These are phyloP conservation scores for Rhizomucor pusillus DNA, from an alignment of 371 early-diverging fungal genomes.

Conservation along the genomic window DNA sequence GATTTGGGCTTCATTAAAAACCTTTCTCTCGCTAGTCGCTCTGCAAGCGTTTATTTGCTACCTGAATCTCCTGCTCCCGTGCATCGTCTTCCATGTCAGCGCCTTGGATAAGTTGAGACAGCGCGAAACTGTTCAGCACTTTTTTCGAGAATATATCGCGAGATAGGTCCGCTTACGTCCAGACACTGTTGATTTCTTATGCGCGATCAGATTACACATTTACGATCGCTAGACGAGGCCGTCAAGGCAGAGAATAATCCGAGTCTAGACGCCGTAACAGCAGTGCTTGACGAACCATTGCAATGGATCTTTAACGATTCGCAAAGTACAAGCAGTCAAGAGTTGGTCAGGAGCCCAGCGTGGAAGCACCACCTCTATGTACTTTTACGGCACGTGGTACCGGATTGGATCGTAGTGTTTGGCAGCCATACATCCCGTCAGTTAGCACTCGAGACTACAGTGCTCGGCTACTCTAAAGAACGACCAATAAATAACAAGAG, in stretches of 20 bases:
- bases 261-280: background rate
- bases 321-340: background rate
- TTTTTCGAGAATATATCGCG: background rate
- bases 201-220: background rate
- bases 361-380: background rate
- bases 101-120: background rate
- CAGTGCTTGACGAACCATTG: background rate
- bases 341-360: background rate
- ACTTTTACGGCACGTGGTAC: background rate
- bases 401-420: background rate
- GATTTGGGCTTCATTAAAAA: background rate
- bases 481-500: background rate
- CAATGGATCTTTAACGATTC: background rate
- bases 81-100: background rate
- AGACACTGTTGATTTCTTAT: background rate
- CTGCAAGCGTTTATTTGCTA: background rate
- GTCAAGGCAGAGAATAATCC: background rate
- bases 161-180: no score
- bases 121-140: background rate
- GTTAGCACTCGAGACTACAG: background rate
- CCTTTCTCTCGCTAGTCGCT: background rate
- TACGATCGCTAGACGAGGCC: background rate
- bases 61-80: background rate
- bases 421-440: background rate
- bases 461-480: background rate